Conservation (phyloP, 352 stramenopile genomes). For the Globisporangium spinosum region DNA sequence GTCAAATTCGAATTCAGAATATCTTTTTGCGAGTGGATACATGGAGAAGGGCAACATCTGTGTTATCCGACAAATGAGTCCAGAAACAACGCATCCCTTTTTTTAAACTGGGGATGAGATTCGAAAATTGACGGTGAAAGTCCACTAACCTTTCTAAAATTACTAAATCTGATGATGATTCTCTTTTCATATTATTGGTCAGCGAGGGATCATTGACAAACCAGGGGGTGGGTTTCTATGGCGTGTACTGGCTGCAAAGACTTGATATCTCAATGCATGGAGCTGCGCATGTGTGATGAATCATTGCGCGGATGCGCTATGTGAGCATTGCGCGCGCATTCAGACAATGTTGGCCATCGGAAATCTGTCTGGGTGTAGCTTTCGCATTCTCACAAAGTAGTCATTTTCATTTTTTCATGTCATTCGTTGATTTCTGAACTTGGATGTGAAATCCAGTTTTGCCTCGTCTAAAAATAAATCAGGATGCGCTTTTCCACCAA, state of each 20-base stretch:
- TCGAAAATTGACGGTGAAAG: neutral
- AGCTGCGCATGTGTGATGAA: neutral
- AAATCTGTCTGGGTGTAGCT: neutral
- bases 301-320: neutral
- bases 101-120: neutral
- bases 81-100: neutral
- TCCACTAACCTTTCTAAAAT: neutral
- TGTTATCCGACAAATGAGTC: neutral
- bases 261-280: neutral
- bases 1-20: neutral
- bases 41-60: neutral
- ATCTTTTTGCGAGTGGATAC: constrained; percentile 1
- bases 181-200: neutral
- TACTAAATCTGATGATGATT: neutral
- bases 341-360: neutral
- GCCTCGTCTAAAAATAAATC: constrained; percentile 1
- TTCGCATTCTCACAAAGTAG: neutral
- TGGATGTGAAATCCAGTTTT: neutral
- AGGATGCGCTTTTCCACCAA: neutral
- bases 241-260: neutral
- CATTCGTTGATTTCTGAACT: neutral
- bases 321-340: neutral
- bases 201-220: neutral
- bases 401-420: neutral
- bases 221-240: neutral